These are phyloP conservation scores for Pinus tabuliformis DNA, from an alignment of 75 land plant genomes.

Conservation along the genomic window DNA sequence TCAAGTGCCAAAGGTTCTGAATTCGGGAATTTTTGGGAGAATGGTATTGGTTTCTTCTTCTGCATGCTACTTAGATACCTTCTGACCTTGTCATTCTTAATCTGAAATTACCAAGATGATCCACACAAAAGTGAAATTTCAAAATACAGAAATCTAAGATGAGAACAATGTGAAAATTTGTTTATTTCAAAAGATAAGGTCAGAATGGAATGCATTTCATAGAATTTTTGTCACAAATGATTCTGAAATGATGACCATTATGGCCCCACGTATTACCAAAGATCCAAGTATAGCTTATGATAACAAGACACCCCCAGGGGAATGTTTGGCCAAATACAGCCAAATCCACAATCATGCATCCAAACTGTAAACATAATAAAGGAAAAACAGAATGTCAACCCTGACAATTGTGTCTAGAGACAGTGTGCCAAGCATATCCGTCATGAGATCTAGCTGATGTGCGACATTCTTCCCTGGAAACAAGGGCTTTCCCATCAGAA, in stretches of 20 bases:
- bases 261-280: constrained; percentile 1
- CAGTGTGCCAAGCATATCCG: constrained; percentile 40
- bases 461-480: constrained; percentile 45
- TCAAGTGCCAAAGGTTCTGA: constrained; percentile 81
- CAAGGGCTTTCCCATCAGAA: constrained; percentile 31
- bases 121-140: neutral
- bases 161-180: too few species aligned
- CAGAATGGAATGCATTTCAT: too few species aligned
- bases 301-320: constrained; percentile 18
- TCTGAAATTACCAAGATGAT: constrained; percentile 28
- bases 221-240: too few species aligned
- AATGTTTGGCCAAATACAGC: constrained; percentile 7
- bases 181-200: too few species aligned
- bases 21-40: constrained; percentile 77
- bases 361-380: constrained; percentile 11
- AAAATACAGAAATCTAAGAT: too few species aligned
- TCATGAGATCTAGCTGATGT: constrained; percentile 46
- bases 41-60: constrained; percentile 67
- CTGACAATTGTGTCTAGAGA: constrained; percentile 7
- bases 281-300: neutral
- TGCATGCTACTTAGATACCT: constrained; percentile 82
- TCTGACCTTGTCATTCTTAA: constrained; percentile 84
- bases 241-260: neutral
- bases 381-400: neutral
- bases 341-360: constrained; percentile 14